A percentile compares a stretch with the other conserved stretches of the same genome.
These are phyloP conservation scores for Penicillium taxi DNA, from an alignment of 495 filamentous ascomycete genomes.

Conservation along the genomic window DNA sequence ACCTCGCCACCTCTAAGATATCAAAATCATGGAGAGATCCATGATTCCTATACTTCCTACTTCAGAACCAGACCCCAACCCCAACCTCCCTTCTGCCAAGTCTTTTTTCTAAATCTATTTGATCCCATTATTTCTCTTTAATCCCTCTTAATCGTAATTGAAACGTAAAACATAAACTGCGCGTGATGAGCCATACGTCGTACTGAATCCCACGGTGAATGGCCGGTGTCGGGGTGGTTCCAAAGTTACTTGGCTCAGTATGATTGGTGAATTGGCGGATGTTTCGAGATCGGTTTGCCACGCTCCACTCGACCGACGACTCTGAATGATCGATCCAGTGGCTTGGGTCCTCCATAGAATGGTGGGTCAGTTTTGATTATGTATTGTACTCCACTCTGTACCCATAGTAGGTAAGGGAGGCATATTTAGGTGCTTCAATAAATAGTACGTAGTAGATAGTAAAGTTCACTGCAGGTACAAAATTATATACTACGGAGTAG, in stretches of 20 bases:
- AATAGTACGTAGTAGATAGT: no score
- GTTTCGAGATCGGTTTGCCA: slow-evolving; percentile 35
- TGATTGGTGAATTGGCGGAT: slow-evolving; percentile 12
- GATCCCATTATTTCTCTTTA: slow-evolving; percentile 9
- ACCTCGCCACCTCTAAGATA: background rate
- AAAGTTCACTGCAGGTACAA: no score
- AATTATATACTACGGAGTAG: no score
- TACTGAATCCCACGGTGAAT: slow-evolving; percentile 11
- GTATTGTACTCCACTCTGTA: no score
- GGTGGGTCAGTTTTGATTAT: slow-evolving; percentile 8
- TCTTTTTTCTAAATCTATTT: background rate
- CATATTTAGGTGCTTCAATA: no score
- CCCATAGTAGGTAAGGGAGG: no score
- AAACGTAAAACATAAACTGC: slow-evolving; percentile 2
- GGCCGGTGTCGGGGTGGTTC: slow-evolving; percentile 31
- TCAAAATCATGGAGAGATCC: no score
- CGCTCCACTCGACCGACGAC: slow-evolving; percentile 21
- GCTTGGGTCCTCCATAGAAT: slow-evolving; percentile 8
- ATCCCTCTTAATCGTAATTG: background rate
- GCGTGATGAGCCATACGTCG: slow-evolving; percentile 9
- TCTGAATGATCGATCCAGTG: slow-evolving; percentile 11
- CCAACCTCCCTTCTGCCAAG: no score
- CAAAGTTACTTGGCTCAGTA: slow-evolving; percentile 4
- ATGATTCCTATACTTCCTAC: no score
- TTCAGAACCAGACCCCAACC: no score